Percentiles rank a stretch among this genome's conserved stretches.
Evolutionary conservation across 2,329 filamentous ascomycete species (phyloP).

Genomic region (Alternaria solani): DNA sequence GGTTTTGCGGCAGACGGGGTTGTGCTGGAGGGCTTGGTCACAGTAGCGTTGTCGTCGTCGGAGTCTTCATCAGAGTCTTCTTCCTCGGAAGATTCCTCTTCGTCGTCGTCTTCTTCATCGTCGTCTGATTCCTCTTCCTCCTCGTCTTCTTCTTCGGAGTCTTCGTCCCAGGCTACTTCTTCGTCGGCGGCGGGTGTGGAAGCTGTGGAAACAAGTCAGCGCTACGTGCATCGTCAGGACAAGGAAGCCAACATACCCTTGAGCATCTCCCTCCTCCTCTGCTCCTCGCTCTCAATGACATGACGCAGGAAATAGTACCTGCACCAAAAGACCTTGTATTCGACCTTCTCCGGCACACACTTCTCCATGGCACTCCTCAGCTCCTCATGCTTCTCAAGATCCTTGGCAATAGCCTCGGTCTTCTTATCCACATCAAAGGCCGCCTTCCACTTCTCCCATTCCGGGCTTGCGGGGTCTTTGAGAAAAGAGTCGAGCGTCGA

Average conservation of each 20-base stretch:
- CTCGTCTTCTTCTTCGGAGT: slow-evolving; percentile 65
- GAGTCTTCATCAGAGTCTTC: slow-evolving; percentile 22
- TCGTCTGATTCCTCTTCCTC: slow-evolving; percentile 26
- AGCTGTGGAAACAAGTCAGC: slow-evolving; percentile 26
- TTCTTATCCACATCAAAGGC: slow-evolving; percentile 82
- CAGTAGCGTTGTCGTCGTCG: slow-evolving; percentile 15
- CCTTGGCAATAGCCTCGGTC: slow-evolving; percentile 81
- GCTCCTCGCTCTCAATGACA: slow-evolving; percentile 92
- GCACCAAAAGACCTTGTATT: slow-evolving; percentile 90
- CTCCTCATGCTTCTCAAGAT: slow-evolving; percentile 87
- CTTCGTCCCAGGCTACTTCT: slow-evolving; percentile 74
- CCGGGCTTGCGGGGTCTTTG: slow-evolving; percentile 77
- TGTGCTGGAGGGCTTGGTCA: slow-evolving; percentile 9
- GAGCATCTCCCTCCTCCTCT: slow-evolving; percentile 83
- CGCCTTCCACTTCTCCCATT: slow-evolving; percentile 77
- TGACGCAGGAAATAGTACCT: slow-evolving; percentile 95
- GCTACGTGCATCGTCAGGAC: not conserved
- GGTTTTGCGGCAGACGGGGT: not conserved
- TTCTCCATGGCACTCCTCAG: slow-evolving; percentile 91
- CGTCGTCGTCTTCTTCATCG: slow-evolving; percentile 38
- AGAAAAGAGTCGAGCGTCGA: slow-evolving; percentile 80
- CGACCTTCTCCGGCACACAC: slow-evolving; percentile 89
- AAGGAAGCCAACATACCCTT: slow-evolving; percentile 70
- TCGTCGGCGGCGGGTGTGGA: slow-evolving; percentile 78
- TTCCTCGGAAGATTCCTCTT: slow-evolving; percentile 24